Percentiles rank a stretch among this genome's conserved stretches.
These are phyloP conservation scores for Dothiorella sarmentorum DNA, from an alignment of 2,329 filamentous ascomycete species.

Conservation along the genomic window DNA sequence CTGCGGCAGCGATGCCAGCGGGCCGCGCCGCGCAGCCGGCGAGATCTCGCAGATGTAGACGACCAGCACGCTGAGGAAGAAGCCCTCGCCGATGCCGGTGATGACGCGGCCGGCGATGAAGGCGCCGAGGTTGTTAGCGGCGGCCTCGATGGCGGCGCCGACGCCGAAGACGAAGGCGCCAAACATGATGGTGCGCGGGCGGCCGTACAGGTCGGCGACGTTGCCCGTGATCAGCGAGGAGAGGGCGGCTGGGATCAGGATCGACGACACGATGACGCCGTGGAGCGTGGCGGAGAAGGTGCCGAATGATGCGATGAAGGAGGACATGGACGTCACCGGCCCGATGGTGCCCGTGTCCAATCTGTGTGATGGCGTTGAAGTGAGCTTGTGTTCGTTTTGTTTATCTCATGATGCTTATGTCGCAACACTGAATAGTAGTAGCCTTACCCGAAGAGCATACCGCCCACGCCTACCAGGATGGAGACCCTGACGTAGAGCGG, in stretches of 20 bases:
- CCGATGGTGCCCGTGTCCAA: slow-evolving; percentile 56
- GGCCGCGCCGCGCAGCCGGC: slow-evolving; percentile 49
- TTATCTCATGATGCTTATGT: too few species aligned
- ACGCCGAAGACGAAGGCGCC: slow-evolving; percentile 53
- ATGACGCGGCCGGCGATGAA: slow-evolving; percentile 55
- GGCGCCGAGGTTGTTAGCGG: slow-evolving; percentile 46
- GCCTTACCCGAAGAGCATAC: slow-evolving; percentile 25
- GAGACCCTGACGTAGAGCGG: slow-evolving; percentile 23
- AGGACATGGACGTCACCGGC: slow-evolving; percentile 56
- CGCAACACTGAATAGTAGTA: neutral
- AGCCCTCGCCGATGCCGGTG: slow-evolving; percentile 57
- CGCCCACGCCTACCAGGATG: slow-evolving; percentile 25
- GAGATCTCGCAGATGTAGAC: slow-evolving; percentile 60
- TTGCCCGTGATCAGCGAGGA: slow-evolving; percentile 56
- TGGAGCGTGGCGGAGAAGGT: slow-evolving; percentile 50
- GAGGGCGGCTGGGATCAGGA: slow-evolving; percentile 54
- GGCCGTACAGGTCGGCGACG: slow-evolving; percentile 54
- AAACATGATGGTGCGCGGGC: slow-evolving; percentile 48
- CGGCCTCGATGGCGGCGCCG: slow-evolving; percentile 43
- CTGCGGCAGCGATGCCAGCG: slow-evolving; percentile 53
- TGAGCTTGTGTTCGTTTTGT: neutral
- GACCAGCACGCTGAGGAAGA: slow-evolving; percentile 46
- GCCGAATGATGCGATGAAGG: slow-evolving; percentile 51
- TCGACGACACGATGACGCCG: slow-evolving; percentile 58
- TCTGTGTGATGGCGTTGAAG: slow-evolving; percentile 16